Conservation (phyloP, 2,329 filamentous ascomycete species). For the Myriosclerotinia scirpicola region DNA sequence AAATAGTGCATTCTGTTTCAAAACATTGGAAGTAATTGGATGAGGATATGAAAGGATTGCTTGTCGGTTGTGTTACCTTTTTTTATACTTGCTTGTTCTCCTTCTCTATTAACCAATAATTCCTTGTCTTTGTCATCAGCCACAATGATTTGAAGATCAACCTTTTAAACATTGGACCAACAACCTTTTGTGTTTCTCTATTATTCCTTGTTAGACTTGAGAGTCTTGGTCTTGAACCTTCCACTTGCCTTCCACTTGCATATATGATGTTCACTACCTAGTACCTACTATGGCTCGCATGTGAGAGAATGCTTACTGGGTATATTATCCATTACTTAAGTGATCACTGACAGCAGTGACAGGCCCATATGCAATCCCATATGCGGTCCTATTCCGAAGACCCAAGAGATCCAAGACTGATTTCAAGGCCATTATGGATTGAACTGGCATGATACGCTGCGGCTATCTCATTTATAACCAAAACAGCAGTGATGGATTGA, state of each 20-base stretch:
- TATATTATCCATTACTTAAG: neutral
- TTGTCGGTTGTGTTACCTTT: neutral
- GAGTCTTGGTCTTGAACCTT: too few relatives aligned
- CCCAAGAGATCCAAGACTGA: neutral
- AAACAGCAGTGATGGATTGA: too few relatives aligned
- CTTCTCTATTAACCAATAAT: neutral
- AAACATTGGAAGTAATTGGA: neutral
- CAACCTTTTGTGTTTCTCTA: too few relatives aligned
- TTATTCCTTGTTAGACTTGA: too few relatives aligned
- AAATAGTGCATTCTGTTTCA: neutral
- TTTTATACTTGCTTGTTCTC: neutral
- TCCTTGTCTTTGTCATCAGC: neutral
- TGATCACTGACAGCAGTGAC: slow-evolving; percentile 6
- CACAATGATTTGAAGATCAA: neutral
- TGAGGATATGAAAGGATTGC: neutral
- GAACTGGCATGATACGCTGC: too few relatives aligned
- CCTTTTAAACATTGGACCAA: too few relatives aligned
- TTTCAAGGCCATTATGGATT: too few relatives aligned
- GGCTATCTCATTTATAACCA: too few relatives aligned
- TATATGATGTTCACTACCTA: too few relatives aligned
- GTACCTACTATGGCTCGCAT: too few relatives aligned
- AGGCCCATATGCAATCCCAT: neutral
- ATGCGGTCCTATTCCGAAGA: slow-evolving; percentile 14
- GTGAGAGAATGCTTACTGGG: slow-evolving; percentile 3
- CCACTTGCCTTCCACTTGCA: too few relatives aligned